Percentiles rank a stretch among this genome's conserved stretches.
phyloP scores from a whole-genome alignment of 129 eudicot genomes.

The Logfia minima region DNA sequence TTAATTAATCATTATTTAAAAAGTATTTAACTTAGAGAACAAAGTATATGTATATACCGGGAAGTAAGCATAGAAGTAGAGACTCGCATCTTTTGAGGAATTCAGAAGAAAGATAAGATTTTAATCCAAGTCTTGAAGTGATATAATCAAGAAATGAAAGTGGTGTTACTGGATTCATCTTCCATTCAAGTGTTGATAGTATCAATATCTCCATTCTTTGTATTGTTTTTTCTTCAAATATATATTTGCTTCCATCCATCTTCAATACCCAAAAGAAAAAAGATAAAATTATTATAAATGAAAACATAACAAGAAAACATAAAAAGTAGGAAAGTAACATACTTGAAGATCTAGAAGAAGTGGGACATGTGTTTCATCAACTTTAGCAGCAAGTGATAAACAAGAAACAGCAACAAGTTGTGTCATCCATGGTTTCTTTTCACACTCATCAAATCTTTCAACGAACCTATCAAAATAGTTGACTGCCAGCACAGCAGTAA shows the following conservation, averaged over 20 bases:
- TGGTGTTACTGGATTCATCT: conserved; percentile 89
- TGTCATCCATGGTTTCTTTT: conserved; percentile 72
- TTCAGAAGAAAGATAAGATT: conserved; percentile 35
- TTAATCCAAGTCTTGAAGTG: conserved; percentile 59
- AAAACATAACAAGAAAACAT: background rate
- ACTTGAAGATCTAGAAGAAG: conserved; percentile 81
- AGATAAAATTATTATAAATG: background rate
- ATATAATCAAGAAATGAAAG: conserved; percentile 63
- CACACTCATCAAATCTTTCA: conserved; percentile 31
- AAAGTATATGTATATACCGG: conserved; percentile 36
- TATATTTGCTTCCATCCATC: conserved; percentile 74
- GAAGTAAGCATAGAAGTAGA: conserved; percentile 56
- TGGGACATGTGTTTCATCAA: conserved; percentile 86
- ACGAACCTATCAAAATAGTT: conserved; percentile 71
- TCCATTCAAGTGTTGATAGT: conserved; percentile 75
- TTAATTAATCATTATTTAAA: background rate
- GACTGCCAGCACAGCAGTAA: conserved; percentile 76
- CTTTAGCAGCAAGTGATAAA: conserved; percentile 83
- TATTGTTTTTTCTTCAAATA: conserved; percentile 73
- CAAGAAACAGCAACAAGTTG: conserved; percentile 81
- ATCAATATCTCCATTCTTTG: conserved; percentile 84
- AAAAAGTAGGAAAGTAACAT: conserved; percentile 5
- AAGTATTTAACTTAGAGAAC: background rate
- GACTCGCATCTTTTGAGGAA: conserved; percentile 61
- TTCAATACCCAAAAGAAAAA: conserved; percentile 16